A percentile compares a stretch with the other conserved stretches of the same genome.
Evolutionary conservation across 2,329 filamentous ascomycete genomes (phyloP).

Genomic region (Hymenoscyphus fraxineus): DNA sequence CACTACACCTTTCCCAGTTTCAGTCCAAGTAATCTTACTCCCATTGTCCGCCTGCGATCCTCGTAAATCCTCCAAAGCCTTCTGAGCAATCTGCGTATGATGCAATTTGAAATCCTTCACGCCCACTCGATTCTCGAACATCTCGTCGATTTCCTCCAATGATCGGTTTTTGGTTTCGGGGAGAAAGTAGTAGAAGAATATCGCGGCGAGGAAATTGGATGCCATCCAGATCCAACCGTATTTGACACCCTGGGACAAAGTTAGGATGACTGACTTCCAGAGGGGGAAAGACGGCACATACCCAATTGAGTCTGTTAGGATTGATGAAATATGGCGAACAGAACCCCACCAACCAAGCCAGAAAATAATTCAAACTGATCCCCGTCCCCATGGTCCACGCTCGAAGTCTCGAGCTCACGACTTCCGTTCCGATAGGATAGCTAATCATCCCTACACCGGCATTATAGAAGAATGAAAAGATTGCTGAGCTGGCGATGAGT

Average conservation of each 20-base stretch:
- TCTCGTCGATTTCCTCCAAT: conserved; percentile 38
- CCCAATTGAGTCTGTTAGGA: conserved; percentile 36
- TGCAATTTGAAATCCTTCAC: conserved; percentile 15
- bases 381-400: conserved; percentile 43
- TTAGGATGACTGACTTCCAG: conserved; percentile 18
- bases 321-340: conserved; percentile 36
- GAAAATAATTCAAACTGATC: conserved; percentile 39
- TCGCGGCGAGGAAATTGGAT: conserved; percentile 34
- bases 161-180: conserved; percentile 39
- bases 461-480: conserved; percentile 38
- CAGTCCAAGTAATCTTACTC: background rate
- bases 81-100: conserved; percentile 16
- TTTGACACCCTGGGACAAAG: conserved; percentile 34
- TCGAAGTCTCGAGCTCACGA: conserved; percentile 42
- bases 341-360: conserved; percentile 37
- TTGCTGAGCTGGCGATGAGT: conserved; percentile 34
- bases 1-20: conserved; percentile 12
- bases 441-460: conserved; percentile 30
- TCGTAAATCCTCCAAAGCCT: conserved; percentile 18
- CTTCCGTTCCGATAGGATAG: conserved; percentile 19
- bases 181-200: conserved; percentile 39
- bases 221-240: conserved; percentile 39
- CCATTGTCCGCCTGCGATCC: conserved; percentile 6
- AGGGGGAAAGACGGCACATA: conserved; percentile 27
- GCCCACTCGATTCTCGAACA: conserved; percentile 33